phyloP scores from a whole-genome alignment of 345 rosid species.

The Gossypium bickii region DNA sequence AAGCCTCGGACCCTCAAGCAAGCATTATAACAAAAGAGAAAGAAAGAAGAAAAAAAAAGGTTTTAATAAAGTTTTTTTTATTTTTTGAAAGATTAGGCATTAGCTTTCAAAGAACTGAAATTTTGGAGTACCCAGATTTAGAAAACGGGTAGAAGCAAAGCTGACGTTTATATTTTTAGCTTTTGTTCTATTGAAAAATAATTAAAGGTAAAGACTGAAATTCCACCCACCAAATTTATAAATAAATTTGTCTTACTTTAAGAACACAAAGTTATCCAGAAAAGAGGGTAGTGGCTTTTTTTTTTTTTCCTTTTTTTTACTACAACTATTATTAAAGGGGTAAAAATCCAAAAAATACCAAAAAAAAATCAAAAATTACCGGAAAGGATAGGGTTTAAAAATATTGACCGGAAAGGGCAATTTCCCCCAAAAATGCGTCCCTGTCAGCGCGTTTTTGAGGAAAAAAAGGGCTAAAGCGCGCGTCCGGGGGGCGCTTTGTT shows the following conservation, averaged over 20 bases:
- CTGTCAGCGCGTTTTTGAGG: too few species aligned
- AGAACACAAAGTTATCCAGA: neutral
- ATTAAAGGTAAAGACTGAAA: neutral
- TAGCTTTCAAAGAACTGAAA: constrained; percentile 11
- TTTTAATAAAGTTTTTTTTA: too few species aligned
- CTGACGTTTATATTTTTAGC: neutral
- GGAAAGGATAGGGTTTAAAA: too few species aligned
- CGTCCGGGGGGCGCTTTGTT: too few species aligned
- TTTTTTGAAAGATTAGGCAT: too few species aligned
- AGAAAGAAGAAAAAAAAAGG: neutral
- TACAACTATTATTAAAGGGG: neutral
- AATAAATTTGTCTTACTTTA: neutral
- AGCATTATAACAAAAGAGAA: neutral
- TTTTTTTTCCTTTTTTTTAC: neutral
- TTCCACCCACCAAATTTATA: constrained; percentile 9
- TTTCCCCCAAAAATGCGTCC: too few species aligned
- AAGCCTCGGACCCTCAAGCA: neutral
- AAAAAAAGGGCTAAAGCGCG: too few species aligned
- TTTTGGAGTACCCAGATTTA: constrained; percentile 21
- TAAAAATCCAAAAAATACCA: too few species aligned
- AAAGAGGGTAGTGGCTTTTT: neutral
- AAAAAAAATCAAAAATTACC: too few species aligned
- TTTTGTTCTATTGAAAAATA: neutral
- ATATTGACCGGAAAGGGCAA: too few species aligned
- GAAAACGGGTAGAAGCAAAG: neutral